Evolutionary conservation across 805 yeast species (phyloP).

Genomic region (Ogataea saltuana): DNA sequence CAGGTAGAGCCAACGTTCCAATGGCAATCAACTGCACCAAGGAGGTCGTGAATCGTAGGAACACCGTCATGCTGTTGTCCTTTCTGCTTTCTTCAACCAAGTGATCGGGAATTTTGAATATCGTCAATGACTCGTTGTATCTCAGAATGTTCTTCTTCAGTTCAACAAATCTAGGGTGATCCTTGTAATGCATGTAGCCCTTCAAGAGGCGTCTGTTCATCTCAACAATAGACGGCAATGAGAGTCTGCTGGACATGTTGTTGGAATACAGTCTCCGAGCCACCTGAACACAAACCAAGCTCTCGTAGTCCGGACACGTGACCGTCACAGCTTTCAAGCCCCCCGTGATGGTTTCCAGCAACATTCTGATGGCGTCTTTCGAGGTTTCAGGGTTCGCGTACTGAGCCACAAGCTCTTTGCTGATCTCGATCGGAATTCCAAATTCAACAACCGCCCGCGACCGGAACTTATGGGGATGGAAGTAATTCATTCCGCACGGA

Average conservation of each 20-base stretch:
- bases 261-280: constrained; percentile 86
- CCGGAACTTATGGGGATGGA: constrained; percentile 93
- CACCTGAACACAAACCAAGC: constrained; percentile 85
- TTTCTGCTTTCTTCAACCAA: constrained; percentile 49
- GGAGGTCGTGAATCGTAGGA: constrained; percentile 29
- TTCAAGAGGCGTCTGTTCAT: constrained; percentile 83
- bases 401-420: constrained; percentile 58
- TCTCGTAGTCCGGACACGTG: constrained; percentile 85
- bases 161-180: constrained; percentile 64
- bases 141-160: constrained; percentile 62
- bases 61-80: constrained; percentile 26
- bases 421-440: constrained; percentile 80
- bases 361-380: constrained; percentile 69
- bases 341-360: constrained; percentile 68
- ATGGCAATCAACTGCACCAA: constrained; percentile 53
- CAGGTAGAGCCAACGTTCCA: constrained; percentile 75
- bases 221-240: constrained; percentile 83
- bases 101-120: constrained; percentile 56
- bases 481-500: constrained; percentile 87
- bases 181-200: constrained; percentile 75
- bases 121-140: constrained; percentile 63
- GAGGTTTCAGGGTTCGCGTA: constrained; percentile 61
- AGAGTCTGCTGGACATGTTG: constrained; percentile 67
- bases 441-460: constrained; percentile 94
- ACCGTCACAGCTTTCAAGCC: constrained; percentile 85